These are phyloP conservation scores for Aspergillus versicolor DNA, from an alignment of 2,329 filamentous ascomycete species.

Conservation along the genomic window DNA sequence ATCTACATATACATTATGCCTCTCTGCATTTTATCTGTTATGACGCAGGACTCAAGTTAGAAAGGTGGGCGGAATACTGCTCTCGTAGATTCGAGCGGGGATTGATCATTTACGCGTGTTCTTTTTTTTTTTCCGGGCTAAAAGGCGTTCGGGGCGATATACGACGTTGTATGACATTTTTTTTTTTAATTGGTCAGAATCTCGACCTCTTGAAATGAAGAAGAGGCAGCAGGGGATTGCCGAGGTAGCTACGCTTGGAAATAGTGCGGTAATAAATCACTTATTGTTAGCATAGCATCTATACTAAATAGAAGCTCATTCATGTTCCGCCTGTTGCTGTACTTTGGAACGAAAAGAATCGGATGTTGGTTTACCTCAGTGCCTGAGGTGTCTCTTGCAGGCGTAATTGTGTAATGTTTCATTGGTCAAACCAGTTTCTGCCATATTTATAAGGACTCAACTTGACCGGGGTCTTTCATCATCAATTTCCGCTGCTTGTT, in stretches of 20 bases:
- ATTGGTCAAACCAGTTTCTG: not conserved
- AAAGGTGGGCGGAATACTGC: constrained; percentile 11
- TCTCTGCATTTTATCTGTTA: constrained; percentile 20
- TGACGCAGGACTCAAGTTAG: constrained; percentile 21
- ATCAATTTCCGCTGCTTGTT: not conserved
- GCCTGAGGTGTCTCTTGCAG: no score
- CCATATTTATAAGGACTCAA: not conserved
- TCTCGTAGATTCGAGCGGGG: constrained; percentile 11
- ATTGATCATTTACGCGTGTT: constrained; percentile 13
- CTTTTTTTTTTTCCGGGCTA: constrained; percentile 17
- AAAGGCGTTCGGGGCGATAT: constrained; percentile 28
- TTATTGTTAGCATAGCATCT: constrained; percentile 16
- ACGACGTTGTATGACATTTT: constrained; percentile 31
- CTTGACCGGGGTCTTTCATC: not conserved
- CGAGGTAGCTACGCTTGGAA: constrained; percentile 17
- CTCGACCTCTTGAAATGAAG: constrained; percentile 7
- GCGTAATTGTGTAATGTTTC: not conserved
- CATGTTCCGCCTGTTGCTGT: not conserved
- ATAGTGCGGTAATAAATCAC: constrained; percentile 7
- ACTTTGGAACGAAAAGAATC: not conserved
- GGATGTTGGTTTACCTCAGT: no score
- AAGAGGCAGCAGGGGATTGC: constrained; percentile 3
- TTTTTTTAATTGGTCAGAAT: constrained; percentile 21
- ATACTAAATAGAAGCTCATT: not conserved
- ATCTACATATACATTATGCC: constrained; percentile 43